phyloP scores from a whole-genome alignment of 257 asterid species.

The Solanum habrochaites region DNA sequence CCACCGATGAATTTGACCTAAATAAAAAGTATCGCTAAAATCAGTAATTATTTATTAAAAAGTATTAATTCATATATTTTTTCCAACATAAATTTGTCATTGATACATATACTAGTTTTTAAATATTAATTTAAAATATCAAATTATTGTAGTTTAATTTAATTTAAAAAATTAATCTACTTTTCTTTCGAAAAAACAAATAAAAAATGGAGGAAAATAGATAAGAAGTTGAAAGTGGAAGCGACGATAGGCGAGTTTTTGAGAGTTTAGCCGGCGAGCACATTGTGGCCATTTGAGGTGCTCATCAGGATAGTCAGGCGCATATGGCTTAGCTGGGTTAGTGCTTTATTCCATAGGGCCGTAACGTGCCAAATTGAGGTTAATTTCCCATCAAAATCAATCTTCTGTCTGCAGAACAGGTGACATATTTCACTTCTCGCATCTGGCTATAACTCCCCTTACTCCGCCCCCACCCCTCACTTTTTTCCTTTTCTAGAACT shows the following conservation, averaged over 20 bases:
- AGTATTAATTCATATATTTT: too few species aligned
- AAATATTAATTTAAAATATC: too few species aligned
- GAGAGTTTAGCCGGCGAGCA: too few species aligned
- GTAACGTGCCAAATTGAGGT: neutral
- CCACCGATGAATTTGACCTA: too few species aligned
- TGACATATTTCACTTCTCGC: neutral
- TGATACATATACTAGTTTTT: too few species aligned
- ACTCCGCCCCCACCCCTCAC: too few species aligned
- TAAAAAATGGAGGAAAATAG: neutral
- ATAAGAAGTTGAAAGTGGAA: neutral
- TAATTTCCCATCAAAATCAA: neutral
- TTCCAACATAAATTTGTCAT: too few species aligned
- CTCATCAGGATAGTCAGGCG: neutral
- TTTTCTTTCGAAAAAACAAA: too few species aligned
- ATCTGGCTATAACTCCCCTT: neutral
- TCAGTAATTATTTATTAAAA: too few species aligned
- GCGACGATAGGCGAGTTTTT: neutral
- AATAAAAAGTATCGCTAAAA: too few species aligned
- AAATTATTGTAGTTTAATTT: too few species aligned
- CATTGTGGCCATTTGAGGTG: neutral
- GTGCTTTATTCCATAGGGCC: neutral
- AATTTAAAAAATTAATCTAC: too few species aligned
- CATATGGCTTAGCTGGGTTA: neutral
- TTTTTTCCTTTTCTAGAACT: neutral
- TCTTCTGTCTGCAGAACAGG: neutral